These are phyloP conservation scores for Pugionium cornutum DNA, from an alignment of 345 rosid species.

Conservation along the genomic window DNA sequence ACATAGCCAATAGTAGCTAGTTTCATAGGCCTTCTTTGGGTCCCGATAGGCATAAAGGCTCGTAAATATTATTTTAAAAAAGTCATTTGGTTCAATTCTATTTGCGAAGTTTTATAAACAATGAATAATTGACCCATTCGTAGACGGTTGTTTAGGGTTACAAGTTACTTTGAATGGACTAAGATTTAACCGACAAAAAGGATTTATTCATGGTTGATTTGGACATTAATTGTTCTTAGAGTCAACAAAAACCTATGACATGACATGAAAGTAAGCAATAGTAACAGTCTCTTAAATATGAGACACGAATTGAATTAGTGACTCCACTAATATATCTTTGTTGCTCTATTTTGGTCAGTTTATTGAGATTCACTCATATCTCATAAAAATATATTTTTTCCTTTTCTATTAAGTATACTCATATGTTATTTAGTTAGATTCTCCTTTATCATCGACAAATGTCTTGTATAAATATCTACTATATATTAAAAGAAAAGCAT, in stretches of 20 bases:
- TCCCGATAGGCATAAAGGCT: background rate
- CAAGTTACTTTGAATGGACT: background rate
- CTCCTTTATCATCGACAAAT: too few relatives aligned
- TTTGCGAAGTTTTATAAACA: background rate
- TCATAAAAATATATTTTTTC: too few relatives aligned
- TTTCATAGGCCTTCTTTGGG: constrained; percentile 16
- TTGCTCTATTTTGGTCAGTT: background rate
- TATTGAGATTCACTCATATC: too few relatives aligned
- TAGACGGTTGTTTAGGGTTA: background rate
- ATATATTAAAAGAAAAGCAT: too few relatives aligned
- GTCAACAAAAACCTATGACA: too few relatives aligned
- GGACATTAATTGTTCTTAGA: background rate
- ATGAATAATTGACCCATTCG: background rate
- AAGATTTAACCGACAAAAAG: background rate
- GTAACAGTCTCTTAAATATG: too few relatives aligned
- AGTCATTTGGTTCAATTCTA: background rate
- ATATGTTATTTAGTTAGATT: too few relatives aligned
- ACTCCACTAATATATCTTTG: too few relatives aligned
- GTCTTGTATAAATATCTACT: too few relatives aligned
- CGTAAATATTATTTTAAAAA: background rate
- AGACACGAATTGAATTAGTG: too few relatives aligned
- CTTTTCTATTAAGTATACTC: too few relatives aligned
- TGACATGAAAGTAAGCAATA: too few relatives aligned
- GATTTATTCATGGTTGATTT: background rate
- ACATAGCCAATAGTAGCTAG: constrained; percentile 26